Evolutionary conservation across 495 filamentous ascomycete species (phyloP).

Genomic region (Talaromyces thailandensis): DNA sequence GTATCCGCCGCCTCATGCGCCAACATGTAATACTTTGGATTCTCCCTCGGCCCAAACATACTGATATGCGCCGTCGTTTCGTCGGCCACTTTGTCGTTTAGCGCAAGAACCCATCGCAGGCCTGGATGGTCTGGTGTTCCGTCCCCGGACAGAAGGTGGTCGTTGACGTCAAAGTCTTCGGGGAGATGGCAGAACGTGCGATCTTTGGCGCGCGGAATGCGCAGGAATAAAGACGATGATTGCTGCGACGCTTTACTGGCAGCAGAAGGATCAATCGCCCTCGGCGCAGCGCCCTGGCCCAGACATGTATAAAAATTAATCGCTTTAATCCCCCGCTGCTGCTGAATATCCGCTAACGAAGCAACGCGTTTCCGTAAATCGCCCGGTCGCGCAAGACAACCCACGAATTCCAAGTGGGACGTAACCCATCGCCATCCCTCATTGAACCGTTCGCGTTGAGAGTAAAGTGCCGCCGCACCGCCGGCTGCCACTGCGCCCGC

Average conservation of each 20-base stretch:
- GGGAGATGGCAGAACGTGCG: constrained; percentile 76
- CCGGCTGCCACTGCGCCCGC: constrained; percentile 75
- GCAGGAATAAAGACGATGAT: constrained; percentile 4
- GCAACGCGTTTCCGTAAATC: constrained; percentile 63
- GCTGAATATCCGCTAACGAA: constrained; percentile 44
- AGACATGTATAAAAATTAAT: constrained; percentile 78
- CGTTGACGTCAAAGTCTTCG: constrained; percentile 32
- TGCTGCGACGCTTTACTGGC: constrained; percentile 6
- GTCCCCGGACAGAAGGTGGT: constrained; percentile 7
- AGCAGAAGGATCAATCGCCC: neutral
- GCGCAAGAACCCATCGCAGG: constrained; percentile 51
- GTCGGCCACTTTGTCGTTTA: constrained; percentile 70
- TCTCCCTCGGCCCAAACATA: constrained; percentile 78
- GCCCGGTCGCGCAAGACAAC: constrained; percentile 68
- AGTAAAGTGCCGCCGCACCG: constrained; percentile 80
- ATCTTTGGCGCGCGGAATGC: constrained; percentile 37
- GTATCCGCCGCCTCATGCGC: constrained; percentile 55
- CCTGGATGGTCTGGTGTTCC: constrained; percentile 16
- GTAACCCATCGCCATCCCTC: constrained; percentile 70
- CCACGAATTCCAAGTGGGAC: constrained; percentile 92
- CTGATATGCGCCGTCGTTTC: constrained; percentile 77
- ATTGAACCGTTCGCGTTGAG: constrained; percentile 68
- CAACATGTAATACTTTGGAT: constrained; percentile 68
- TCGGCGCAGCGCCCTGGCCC: constrained; percentile 47
- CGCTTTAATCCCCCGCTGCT: constrained; percentile 53